phyloP scores from a whole-genome alignment of 345 rosid species.

The Linum usitatissimum region DNA sequence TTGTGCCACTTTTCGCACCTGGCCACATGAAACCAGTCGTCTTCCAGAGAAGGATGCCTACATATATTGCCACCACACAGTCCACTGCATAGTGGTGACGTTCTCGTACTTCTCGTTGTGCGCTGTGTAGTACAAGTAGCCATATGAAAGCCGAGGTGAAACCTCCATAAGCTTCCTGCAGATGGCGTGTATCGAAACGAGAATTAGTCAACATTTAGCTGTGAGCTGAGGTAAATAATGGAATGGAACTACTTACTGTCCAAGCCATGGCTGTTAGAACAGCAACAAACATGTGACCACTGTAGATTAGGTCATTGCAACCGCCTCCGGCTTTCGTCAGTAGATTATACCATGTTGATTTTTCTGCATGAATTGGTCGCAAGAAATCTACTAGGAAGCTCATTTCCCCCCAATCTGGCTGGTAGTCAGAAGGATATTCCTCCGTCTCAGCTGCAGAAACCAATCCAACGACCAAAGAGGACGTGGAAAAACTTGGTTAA shows the following conservation, averaged over 20 bases:
- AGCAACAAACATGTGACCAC: constrained; percentile 96
- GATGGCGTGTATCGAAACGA: constrained; percentile 1
- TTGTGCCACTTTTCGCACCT: constrained; percentile 16
- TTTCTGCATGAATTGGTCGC: constrained; percentile 60
- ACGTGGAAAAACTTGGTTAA: neutral
- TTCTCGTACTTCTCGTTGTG: constrained; percentile 80
- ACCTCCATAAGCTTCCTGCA: constrained; percentile 95
- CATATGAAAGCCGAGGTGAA: constrained; percentile 69
- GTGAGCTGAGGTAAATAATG: too few relatives aligned
- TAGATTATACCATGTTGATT: constrained; percentile 61
- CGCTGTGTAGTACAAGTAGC: constrained; percentile 72
- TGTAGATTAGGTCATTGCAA: constrained; percentile 89
- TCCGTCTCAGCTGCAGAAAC: constrained; percentile 36
- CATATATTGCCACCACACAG: constrained; percentile 80
- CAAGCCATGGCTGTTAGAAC: constrained; percentile 97
- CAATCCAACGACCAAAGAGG: neutral
- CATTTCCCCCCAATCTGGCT: constrained; percentile 79
- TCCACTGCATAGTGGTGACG: constrained; percentile 86
- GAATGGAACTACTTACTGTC: constrained; percentile 41
- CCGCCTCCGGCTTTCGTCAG: constrained; percentile 93
- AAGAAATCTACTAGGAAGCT: constrained; percentile 72
- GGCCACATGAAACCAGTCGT: constrained; percentile 87
- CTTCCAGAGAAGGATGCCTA: constrained; percentile 86
- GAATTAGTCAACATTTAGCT: neutral
- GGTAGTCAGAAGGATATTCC: constrained; percentile 38